Evolutionary conservation across 164 flowering plant genomes (phyloP), one percentile per base, ranked within the genome.

Genomic region (Malania oleifera): DNA sequence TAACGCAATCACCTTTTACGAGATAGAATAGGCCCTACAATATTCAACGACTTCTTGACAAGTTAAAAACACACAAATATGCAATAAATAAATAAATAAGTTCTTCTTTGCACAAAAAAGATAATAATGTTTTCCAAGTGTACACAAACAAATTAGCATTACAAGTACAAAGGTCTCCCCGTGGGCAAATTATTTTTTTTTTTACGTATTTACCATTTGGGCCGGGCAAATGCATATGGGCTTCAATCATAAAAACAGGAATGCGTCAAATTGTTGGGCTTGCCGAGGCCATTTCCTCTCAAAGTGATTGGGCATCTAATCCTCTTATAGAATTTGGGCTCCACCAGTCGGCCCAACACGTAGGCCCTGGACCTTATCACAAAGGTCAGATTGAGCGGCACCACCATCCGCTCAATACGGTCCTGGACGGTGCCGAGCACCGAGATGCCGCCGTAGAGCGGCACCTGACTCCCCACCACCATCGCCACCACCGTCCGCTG

Each of bases 311-410:
- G 35, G 71, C 99, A 93, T 25, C 68, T 68, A 44, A 93, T 57
- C 24, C 24, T 63, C 17, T 56, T 63, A 31, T 82, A 74, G 67
- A 90, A 93, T 59, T 74, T 86, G 58, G 89, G 72, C 75, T 77
- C 86, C 57, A 93, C 99, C 46, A 93, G 70, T 59, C 60, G 80
- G 20, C 99, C 99, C 54, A 93, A 63, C 40, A 93, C 78, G 62
- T 79, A 74, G 5, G 96, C 97, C 62, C 87, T 83, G 0, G 96
- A 83, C 24, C 91, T 71, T 67, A 90, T 41, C 39, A 61, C 67
- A 40, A 90, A 76, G 2, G 87, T 85, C 56, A 93, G 80, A 65
- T 82, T 88, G 53, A 93, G 52, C 0, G 86, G 84, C 52, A 90
- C 75, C 3, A 50, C 45, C 6, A 73, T 40, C 5, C 22, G 65